Base-by-base conservation (phyloP, 345 rosid species). In the Pistacia integerrima region DNA sequence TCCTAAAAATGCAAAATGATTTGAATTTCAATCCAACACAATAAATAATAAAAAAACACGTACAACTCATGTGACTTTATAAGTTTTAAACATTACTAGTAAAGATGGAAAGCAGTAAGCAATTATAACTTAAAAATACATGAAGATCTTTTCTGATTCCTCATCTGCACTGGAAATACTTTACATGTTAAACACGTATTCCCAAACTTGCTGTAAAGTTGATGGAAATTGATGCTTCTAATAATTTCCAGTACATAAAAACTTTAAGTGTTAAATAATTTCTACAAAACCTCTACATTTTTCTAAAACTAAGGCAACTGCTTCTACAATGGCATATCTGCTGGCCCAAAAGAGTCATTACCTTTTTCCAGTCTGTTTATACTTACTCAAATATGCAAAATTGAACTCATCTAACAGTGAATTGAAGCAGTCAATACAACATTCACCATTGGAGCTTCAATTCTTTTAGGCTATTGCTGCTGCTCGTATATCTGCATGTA, bases 401-500 rank as follows among this genome's bases (percentile, higher is more conserved):
- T 33, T 69, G 13, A 59, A 59, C 55, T 12, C 44, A 8, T 20
- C 38, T 20, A 18, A 48, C 25, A 44, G 44, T 17, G 3, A 57
- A 16, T 55, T 58, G 8, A 33, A 30, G 46, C 8, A 54, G 28
- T 55, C 68, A 12, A 41, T 48, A 25, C 59, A 36, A 67, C 65
- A 36, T 64, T 57, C 16, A 44, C 28, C 52, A 58, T 5, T 16
- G 33, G 56, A 59, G 18, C 44, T 72, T 52, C 4, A 36, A 48
- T 57, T 44, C 61, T 5, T 41, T 11, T 41, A 25, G n/a, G 4
- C 63, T 51, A 65, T 41, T 69, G 63, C 35, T 96, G 97, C 89
- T 87, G 95, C 94, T 96, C 99, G 13, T 92, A 97, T 79, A 97
- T 97, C 88, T 97, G 99, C 92, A 97, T 85, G 70, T 94, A 94